Conservation (phyloP, 73 alveolate genomes). For the Paramecium caudatum region DNA sequence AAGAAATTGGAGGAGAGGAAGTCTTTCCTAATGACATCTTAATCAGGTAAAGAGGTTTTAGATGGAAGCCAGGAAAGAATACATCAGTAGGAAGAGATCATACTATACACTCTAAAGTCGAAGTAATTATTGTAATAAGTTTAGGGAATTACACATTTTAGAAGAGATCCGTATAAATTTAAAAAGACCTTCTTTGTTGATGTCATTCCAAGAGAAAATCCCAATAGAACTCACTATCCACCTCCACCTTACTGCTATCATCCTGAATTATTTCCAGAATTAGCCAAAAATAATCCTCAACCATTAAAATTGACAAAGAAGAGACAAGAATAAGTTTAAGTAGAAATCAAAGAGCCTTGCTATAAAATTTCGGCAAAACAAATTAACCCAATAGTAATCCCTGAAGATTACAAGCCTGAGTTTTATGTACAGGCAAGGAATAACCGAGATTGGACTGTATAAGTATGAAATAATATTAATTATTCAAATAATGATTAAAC, state of each 20-base stretch:
- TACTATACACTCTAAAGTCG: constrained; percentile 84
- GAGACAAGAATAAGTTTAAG: constrained; percentile 6
- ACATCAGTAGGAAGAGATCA: constrained; percentile 84
- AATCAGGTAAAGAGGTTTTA: constrained; percentile 84
- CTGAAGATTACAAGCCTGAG: constrained; percentile 1
- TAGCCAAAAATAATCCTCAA: constrained; percentile 83
- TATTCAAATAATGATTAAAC: constrained; percentile 10
- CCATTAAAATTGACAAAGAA: constrained; percentile 38
- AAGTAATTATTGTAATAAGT: constrained; percentile 65
- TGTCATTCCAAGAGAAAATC: constrained; percentile 82
- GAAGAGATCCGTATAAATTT: constrained; percentile 77
- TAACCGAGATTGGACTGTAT: constrained; percentile 5
- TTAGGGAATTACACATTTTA: constrained; percentile 73
- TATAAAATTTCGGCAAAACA: constrained; percentile 2
- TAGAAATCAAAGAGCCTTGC: neutral
- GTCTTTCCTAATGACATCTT: constrained; percentile 81
- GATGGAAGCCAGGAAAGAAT: constrained; percentile 87
- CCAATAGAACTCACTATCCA: constrained; percentile 78
- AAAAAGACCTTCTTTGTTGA: constrained; percentile 79
- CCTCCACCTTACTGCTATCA: constrained; percentile 91
- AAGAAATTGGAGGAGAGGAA: constrained; percentile 81
- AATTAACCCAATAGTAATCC: neutral
- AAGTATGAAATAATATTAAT: neutral
- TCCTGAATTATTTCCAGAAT: constrained; percentile 91
- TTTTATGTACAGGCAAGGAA: neutral